Evolutionary conservation across 1,284 basidiomycete genomes (phyloP), one percentile per base, ranked within the genome.

Genomic region (Pseudozyma hubeiensis): DNA sequence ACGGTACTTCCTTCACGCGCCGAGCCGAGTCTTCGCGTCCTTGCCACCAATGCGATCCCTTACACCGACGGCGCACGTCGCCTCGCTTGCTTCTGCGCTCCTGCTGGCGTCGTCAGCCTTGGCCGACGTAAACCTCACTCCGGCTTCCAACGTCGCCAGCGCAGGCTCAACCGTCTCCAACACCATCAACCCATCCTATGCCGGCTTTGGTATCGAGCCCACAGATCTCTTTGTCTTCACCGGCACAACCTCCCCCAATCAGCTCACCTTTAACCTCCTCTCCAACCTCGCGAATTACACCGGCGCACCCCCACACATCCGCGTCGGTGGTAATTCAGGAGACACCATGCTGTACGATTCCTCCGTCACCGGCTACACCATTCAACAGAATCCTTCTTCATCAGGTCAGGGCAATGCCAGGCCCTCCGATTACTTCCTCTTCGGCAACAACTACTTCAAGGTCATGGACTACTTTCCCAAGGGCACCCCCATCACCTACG

Each of bases 201-300:
- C 64, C 10, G 78, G 78, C 14, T 67, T 80, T 53, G 78, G 78
- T 47, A 80, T 80, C 64, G 78, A 80, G 53, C 78, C 78, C 2
- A 53, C 76, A 19, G 75, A 75, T 55, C 55, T 80, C 14, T 57
- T 70, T 31, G 46, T 74, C 49, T 80, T 65, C 56, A 78, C 78
- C 17, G 78, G 76, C 16, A 62, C 59, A 8, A 43, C 49, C 7
- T 48, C 58, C 9, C 47, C 57, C 49, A 80, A 80, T 48, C 50
- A 60, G 51, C 66, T 80, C 55, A 78, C 76, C 37, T 69, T 46
- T 53, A 60, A 78, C 39, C 74, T 80, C 16, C 67, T 80, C 24
- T 41, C 44, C 47, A 80, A 78, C 34, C 68, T 80, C 17, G 73
- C 67, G 29, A 77, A 71, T 49, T 75, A 73, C 53, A 80, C 76